A percentile compares a stretch with the other conserved stretches of the same genome.
Conservation (phyloP, 805 yeast genomes). For the Pichia occidentalis region DNA sequence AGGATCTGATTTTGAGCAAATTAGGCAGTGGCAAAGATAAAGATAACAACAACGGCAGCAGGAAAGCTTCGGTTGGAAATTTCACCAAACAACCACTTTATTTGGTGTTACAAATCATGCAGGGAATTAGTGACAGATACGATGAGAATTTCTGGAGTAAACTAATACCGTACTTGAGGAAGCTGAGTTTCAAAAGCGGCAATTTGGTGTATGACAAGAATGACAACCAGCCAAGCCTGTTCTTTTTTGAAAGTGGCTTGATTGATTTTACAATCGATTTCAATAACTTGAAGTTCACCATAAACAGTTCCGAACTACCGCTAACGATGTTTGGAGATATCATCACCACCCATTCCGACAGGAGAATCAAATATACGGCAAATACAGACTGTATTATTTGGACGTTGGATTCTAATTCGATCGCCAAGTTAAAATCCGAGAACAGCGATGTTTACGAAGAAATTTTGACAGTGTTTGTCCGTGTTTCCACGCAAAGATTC, state of each 20-base stretch:
- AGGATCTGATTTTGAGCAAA: slow-evolving; percentile 24
- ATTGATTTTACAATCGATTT: slow-evolving; percentile 40
- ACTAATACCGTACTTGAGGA: slow-evolving; percentile 50
- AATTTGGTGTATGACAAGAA: slow-evolving; percentile 44
- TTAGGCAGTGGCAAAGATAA: slow-evolving; percentile 10
- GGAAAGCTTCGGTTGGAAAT: slow-evolving; percentile 10
- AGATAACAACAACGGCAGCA: too few relatives aligned
- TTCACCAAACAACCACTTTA: slow-evolving; percentile 47
- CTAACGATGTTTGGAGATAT: slow-evolving; percentile 71
- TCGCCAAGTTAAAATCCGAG: slow-evolving; percentile 40
- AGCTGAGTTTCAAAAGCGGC: slow-evolving; percentile 19
- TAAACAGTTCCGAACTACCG: slow-evolving; percentile 47
- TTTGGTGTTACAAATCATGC: slow-evolving; percentile 56
- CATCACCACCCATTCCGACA: slow-evolving; percentile 32
- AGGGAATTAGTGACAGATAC: slow-evolving; percentile 44
- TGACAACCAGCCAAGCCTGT: slow-evolving; percentile 44
- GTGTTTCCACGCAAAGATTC: slow-evolving; percentile 62
- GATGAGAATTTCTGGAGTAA: slow-evolving; percentile 56
- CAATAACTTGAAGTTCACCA: slow-evolving; percentile 29
- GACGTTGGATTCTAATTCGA: slow-evolving; percentile 46
- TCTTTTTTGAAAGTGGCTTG: slow-evolving; percentile 47
- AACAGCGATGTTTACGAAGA: slow-evolving; percentile 58
- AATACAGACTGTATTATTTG: slow-evolving; percentile 54
- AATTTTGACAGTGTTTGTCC: slow-evolving; percentile 51
- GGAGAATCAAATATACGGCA: slow-evolving; percentile 37